Base-by-base conservation (phyloP, 164 flowering plant genomes). In the Vitis rupestris region DNA sequence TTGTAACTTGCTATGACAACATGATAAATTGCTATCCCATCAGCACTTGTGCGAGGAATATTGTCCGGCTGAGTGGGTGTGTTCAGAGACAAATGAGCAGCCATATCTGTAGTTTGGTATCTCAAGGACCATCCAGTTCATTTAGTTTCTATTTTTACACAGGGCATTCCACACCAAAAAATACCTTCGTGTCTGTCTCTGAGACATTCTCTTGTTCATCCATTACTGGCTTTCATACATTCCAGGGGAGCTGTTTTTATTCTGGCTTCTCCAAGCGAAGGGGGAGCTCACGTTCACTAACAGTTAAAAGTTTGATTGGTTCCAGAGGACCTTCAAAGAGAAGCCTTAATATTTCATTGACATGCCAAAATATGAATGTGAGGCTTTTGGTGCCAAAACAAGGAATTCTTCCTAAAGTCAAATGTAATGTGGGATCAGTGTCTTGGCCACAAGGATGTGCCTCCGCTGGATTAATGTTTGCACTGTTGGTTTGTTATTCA, bases 401-500 rank as follows among this genome's bases (percentile, higher is more conserved):
- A 68, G 79, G 78, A 60, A 53, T 63, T 51, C 67, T 71, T 70
- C 75, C 80, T 50, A 82, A 80, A 76, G 68, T 82, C 50, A 84
- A 78, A 53, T 83, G 79, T 75, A 77, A 76, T 64, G 70, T 72
- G n/a, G 76, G 85, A 59, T 65, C 76, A 19, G 16, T 76, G n/a
- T 73, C 79, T 56, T 81, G 83, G 88, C 69, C 71, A 17, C 71
- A 58, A 60, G 81, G 85, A 52, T 74, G 69, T 76, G 82, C 81
- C 10, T 79, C 81, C 10, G 76, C 80, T 15, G 83, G 91, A 53
- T 63, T 92, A 64, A 52, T 83, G 48, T 72, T 82, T 72, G 92
- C 94, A 62, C 59, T 84, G 37, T 73, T 82, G 57, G 76, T 91
- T 68, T 87, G 92, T 68, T 79, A 67, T 75, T 87, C 89, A 9